Evolutionary conservation across 139 green algal genomes (phyloP), one percentile per base, ranked within the genome.

Genomic region (Tetraselmis striata): DNA sequence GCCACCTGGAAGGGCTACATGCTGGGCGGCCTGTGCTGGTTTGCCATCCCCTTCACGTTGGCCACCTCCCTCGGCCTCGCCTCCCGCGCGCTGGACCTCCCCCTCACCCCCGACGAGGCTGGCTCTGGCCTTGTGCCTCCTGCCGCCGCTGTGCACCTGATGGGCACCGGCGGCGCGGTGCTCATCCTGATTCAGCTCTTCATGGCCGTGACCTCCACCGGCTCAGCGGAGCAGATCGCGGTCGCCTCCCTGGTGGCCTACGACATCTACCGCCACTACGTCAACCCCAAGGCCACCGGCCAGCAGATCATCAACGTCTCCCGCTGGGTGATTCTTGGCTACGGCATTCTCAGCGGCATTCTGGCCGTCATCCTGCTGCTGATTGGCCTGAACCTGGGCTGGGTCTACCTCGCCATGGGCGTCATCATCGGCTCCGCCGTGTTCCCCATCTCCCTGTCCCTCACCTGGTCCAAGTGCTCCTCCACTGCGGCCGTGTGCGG

Each of bases 11-110:
- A 92, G 82, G 89, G 92, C 58, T 97, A 97, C 87, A 83, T 97
- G 31, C 87, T 97, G 28, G 93, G 93, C 23, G 93, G 92, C 26
- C 81, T 96, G 23, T 93, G 94, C 84, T 97, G 95, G 95, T 98
- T 98, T 88, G 93, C 93, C 80, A 95, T 98, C 82, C 95, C 95
- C 75, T 98, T 98, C 90, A 94, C 95, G 5, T 89, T 98, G 81
- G 95, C 95, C 32, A 98, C 95, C 59, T 90, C 92, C 82, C 88
- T 98, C 78, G 95, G 95, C 31, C 89, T 98, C 18, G 94, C 88
- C 32, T 91, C 93, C 2, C 83, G 92, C 26, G 95, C 95, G 23
- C 89, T 98, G 59, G 94, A 96, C 82, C 90, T 98, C 78, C 95
- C 95, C 32, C 83, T 98, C 77, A 95, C 91, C 58, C 32, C 85